Conservation (phyloP, 2,329 filamentous ascomycete species). For the Ambrosiella cleistominuta region DNA sequence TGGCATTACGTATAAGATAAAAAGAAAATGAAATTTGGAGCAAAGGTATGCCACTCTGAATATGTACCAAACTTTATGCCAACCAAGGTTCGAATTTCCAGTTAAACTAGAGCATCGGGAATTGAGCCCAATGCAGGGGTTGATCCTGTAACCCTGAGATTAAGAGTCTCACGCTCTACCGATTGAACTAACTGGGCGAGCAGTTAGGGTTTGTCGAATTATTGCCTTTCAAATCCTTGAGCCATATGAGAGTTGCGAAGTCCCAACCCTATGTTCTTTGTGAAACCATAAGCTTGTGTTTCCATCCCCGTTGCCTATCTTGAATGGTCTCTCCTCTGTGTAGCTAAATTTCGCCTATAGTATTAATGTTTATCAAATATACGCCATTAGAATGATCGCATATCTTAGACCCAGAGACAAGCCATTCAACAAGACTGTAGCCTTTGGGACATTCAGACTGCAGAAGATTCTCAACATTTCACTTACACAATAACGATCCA, state of each 20-base stretch:
- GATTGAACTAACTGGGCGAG: constrained; percentile 46
- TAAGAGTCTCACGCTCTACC: constrained; percentile 60
- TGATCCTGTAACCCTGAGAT: constrained; percentile 27
- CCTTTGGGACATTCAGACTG: not conserved
- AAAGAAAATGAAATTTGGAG: not conserved
- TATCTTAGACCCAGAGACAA: not conserved
- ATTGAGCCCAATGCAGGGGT: constrained; percentile 20
- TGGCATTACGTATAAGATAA: not conserved
- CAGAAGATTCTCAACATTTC: not conserved
- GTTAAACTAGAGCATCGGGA: constrained; percentile 13
- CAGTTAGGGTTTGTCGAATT: not conserved
- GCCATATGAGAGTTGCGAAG: not conserved
- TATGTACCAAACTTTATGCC: not conserved
- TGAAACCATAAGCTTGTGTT: not conserved
- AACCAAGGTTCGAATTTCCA: constrained; percentile 5
- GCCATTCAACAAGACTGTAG: not conserved
- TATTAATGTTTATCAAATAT: not conserved
- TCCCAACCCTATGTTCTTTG: not conserved
- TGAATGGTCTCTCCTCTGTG: not conserved
- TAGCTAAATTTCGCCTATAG: not conserved
- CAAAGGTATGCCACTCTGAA: not conserved
- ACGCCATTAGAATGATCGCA: not conserved
- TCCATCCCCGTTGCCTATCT: not conserved
- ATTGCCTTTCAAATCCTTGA: no score
- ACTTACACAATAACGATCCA: not conserved